These are phyloP conservation scores for Venturia effusa DNA, from an alignment of 2,329 filamentous ascomycete genomes.

Conservation along the genomic window DNA sequence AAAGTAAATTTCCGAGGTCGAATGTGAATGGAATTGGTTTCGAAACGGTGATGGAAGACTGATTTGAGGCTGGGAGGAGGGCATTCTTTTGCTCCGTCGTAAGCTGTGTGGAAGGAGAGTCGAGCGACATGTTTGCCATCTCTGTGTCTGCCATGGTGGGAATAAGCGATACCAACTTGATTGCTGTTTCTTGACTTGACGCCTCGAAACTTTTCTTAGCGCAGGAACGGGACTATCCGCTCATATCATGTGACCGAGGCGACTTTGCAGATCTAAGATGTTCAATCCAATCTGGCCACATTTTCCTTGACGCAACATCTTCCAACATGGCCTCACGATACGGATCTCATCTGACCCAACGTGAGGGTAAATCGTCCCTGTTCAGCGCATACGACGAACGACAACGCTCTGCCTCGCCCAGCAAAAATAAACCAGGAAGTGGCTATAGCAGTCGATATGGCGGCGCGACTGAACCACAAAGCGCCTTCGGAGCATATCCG, in stretches of 20 bases:
- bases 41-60: slow-evolving; percentile 23
- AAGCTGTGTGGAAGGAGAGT: slow-evolving; percentile 5
- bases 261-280: background rate
- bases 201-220: slow-evolving; percentile 4
- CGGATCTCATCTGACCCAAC: slow-evolving; percentile 18
- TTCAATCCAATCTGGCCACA: background rate
- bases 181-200: background rate
- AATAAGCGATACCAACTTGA: background rate
- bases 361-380: slow-evolving; percentile 25
- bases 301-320: background rate
- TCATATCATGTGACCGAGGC: background rate
- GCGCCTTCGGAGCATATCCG: slow-evolving; percentile 27
- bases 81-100: background rate
- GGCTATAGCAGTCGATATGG: slow-evolving; percentile 17
- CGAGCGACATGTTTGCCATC: slow-evolving; percentile 10
- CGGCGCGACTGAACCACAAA: slow-evolving; percentile 5
- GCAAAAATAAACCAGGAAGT: slow-evolving; percentile 16
- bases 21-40: slow-evolving; percentile 89
- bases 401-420: slow-evolving; percentile 25
- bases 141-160: slow-evolving; percentile 6
- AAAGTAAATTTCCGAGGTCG: slow-evolving; percentile 79
- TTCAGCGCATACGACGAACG: slow-evolving; percentile 29
- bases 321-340: slow-evolving; percentile 9
- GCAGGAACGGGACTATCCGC: background rate
- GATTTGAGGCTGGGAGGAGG: background rate